Percentiles rank a stretch among this genome's conserved stretches.
phyloP scores from a whole-genome alignment of 2,329 filamentous ascomycete genomes.

The Fusarium solani-melongenae region DNA sequence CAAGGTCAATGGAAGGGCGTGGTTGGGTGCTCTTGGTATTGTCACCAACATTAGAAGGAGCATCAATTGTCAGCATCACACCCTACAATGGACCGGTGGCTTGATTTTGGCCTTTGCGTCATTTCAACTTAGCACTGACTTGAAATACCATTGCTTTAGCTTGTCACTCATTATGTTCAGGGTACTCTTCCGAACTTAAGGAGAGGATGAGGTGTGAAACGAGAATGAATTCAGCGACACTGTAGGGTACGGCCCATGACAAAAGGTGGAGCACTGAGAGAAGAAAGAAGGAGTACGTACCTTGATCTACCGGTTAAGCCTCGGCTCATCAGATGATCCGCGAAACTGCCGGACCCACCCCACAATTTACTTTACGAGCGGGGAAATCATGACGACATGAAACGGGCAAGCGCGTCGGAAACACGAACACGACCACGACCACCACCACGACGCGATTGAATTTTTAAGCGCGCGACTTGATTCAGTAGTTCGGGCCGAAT shows the following conservation, averaged over 20 bases:
- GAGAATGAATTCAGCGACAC: not conserved
- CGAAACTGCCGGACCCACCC: too few relatives aligned
- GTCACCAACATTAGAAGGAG: not conserved
- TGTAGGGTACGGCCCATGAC: not conserved
- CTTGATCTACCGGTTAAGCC: not conserved
- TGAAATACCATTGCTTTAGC: not conserved
- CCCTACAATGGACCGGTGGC: not conserved
- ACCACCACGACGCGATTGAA: not conserved
- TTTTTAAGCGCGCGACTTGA: not conserved
- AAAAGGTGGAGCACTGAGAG: not conserved
- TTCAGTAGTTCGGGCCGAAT: not conserved
- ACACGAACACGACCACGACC: not conserved
- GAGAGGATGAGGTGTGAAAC: not conserved
- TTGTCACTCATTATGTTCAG: not conserved
- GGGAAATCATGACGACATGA: not conserved
- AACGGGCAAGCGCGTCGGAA: not conserved
- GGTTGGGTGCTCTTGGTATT: not conserved
- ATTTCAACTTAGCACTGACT: not conserved
- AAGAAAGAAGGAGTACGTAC: not conserved
- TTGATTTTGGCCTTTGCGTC: not conserved
- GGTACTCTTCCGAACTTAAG: not conserved
- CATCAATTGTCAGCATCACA: not conserved
- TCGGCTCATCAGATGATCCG: not conserved
- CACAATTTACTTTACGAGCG: not conserved
- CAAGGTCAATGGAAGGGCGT: not conserved